Conservation (phyloP, 805 yeast genomes). For the Candida orba region DNA sequence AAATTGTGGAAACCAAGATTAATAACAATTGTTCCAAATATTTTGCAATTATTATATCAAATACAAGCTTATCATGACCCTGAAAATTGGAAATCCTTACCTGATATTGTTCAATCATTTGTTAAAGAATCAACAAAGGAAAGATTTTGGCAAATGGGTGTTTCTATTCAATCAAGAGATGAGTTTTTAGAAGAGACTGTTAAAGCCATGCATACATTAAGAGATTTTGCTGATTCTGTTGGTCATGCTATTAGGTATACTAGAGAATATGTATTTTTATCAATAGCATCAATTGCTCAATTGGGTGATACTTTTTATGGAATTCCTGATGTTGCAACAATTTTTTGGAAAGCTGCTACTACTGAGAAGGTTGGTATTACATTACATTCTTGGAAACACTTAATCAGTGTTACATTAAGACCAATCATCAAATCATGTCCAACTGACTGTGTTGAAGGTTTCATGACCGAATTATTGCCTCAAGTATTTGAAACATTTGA, state of each 20-base stretch:
- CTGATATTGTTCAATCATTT: conserved; percentile 84
- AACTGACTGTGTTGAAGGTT: conserved; percentile 50
- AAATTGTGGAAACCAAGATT: conserved; percentile 89
- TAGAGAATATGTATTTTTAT: conserved; percentile 87
- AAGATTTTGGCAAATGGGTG: conserved; percentile 98
- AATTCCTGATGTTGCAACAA: conserved; percentile 69
- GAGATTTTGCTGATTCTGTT: conserved; percentile 96
- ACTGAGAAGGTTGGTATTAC: conserved; percentile 72
- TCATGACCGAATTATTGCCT: conserved; percentile 75
- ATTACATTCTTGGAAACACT: conserved; percentile 94
- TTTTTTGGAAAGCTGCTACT: conserved; percentile 82
- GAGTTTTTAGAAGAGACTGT: conserved; percentile 91
- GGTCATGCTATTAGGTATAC: conserved; percentile 95
- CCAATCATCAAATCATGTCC: conserved; percentile 90
- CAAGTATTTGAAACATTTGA: conserved; percentile 68
- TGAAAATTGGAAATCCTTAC: conserved; percentile 80
- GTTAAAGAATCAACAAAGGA: conserved; percentile 87
- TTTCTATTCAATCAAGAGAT: conserved; percentile 87
- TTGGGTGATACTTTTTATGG: conserved; percentile 84
- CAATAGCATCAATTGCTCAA: conserved; percentile 83
- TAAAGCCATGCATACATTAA: conserved; percentile 84
- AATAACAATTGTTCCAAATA: conserved; percentile 85
- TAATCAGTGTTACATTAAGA: conserved; percentile 83
- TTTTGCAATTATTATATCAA: conserved; percentile 78
- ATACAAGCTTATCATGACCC: conserved; percentile 94